Evolutionary conservation across 2,329 filamentous ascomycete genomes (phyloP).

Genomic region (Berkeleyomyces basicola): DNA sequence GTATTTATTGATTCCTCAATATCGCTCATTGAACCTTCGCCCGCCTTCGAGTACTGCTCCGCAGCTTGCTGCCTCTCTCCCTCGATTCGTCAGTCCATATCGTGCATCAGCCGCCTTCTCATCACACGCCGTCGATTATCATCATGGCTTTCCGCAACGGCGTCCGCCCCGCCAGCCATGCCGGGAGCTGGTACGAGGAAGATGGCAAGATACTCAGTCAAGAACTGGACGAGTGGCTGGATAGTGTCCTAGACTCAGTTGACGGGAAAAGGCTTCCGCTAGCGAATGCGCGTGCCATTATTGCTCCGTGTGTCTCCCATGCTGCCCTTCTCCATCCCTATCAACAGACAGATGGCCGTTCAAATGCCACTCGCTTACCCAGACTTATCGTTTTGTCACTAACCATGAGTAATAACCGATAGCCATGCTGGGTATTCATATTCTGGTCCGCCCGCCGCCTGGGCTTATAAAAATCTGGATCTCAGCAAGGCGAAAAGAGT

Average conservation of each 20-base stretch:
- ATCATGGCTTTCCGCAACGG: constrained; percentile 8
- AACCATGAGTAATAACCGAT: neutral
- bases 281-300: constrained; percentile 62
- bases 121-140: neutral
- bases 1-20: neutral
- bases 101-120: neutral
- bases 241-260: constrained; percentile 48
- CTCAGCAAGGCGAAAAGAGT: constrained; percentile 68
- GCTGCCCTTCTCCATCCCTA: neutral
- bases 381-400: neutral
- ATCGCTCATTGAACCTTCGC: neutral
- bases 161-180: constrained; percentile 48
- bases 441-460: constrained; percentile 82
- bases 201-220: constrained; percentile 39
- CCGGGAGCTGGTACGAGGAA: constrained; percentile 72
- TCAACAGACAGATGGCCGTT: neutral
- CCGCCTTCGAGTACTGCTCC: neutral
- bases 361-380: neutral
- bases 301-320: constrained; percentile 59
- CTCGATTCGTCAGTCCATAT: neutral
- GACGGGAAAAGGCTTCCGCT: constrained; percentile 48
- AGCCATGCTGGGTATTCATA: constrained; percentile 91
- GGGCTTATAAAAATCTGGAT: constrained; percentile 83
- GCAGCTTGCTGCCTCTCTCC: neutral
- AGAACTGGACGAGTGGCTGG: constrained; percentile 63